Evolutionary conservation across 2,329 filamentous ascomycete genomes (phyloP), one percentile per base, ranked within the genome.

Genomic region (Penicillium sp.): DNA sequence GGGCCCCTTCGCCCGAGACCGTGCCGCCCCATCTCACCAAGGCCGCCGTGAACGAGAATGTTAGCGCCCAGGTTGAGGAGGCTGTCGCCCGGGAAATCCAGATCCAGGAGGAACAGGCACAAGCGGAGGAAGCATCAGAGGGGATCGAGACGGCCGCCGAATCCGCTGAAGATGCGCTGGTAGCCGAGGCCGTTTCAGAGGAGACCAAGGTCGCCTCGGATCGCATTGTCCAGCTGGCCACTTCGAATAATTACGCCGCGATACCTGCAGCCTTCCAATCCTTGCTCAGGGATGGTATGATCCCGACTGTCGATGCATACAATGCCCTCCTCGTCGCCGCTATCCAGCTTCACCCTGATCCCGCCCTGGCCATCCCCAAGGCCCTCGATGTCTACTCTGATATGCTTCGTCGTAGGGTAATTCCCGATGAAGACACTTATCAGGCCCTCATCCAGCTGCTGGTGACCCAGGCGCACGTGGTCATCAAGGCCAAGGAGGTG

Each of bases 331-430:
- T 98, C 38, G 79, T 85, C 61, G 89, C 93, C 5, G 90, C 90
- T 12, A 89, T 96, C 54, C 81, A 89, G 59, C 80, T 96, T 15
- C 88, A 91, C 6, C 78, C 79, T 23, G 85, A 88, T 68, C 87
- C 85, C 70, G 86, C 87, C 46, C 87, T 95, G 72, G 83, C 93
- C 45, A 88, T 95, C 12, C 86, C 89, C 54, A 95, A 95, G 75
- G 90, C 89, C 4, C 79, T 97, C 45, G 91, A 95, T 73, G 88
- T 98, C 45, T 98, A 97, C 70, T 87, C 90, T 13, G 91, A 97
- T 67, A 97, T 98, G 93, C 83, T 95, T 60, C 84, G 86, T 57
- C 87, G 91, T 57, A 86, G 86, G 60, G 85, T 97, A 23, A 75
- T 81, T 18, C 91, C 92, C 6, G 86, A 96, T 67, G 83, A 84